A percentile compares a stretch with the other conserved stretches of the same genome.
These are phyloP conservation scores for Aspergillus incahuasiensis DNA, from an alignment of 495 filamentous ascomycete species.

Conservation along the genomic window DNA sequence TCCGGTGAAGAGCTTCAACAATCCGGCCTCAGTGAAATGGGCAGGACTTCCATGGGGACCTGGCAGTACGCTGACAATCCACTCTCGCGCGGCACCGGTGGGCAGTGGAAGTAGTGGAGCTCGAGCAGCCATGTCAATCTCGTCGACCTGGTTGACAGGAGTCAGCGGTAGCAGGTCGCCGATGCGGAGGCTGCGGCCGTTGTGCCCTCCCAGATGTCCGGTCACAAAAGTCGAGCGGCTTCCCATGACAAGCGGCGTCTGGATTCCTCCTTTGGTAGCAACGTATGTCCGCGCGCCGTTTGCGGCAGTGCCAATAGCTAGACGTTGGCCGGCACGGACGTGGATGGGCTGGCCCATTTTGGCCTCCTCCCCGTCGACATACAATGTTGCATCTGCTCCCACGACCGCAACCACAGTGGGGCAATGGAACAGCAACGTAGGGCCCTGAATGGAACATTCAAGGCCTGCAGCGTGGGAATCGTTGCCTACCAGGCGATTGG, in stretches of 20 bases:
- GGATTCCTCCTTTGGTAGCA: slow-evolving; percentile 51
- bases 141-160: slow-evolving; percentile 8
- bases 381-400: slow-evolving; percentile 44
- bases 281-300: slow-evolving; percentile 52
- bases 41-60: slow-evolving; percentile 52
- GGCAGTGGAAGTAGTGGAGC: not conserved
- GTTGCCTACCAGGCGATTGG: slow-evolving; percentile 56
- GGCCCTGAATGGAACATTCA: slow-evolving; percentile 54
- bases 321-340: slow-evolving; percentile 45
- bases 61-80: slow-evolving; percentile 48
- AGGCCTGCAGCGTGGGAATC: slow-evolving; percentile 43
- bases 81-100: slow-evolving; percentile 13
- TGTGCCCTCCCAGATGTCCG: slow-evolving; percentile 49
- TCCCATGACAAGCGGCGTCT: slow-evolving; percentile 50
- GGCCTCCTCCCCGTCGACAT: slow-evolving; percentile 37
- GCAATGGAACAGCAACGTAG: slow-evolving; percentile 48
- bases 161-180: slow-evolving; percentile 35
- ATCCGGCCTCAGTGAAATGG: slow-evolving; percentile 32
- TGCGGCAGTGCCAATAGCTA: slow-evolving; percentile 49
- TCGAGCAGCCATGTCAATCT: not conserved
- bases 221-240: slow-evolving; percentile 53
- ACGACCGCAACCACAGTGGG: slow-evolving; percentile 46
- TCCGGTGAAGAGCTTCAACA: slow-evolving; percentile 36
- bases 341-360: slow-evolving; percentile 49
- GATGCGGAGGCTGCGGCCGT: slow-evolving; percentile 43